phyloP scores from a whole-genome alignment of 164 flowering plant genomes.

The Magnolia changhungtana region DNA sequence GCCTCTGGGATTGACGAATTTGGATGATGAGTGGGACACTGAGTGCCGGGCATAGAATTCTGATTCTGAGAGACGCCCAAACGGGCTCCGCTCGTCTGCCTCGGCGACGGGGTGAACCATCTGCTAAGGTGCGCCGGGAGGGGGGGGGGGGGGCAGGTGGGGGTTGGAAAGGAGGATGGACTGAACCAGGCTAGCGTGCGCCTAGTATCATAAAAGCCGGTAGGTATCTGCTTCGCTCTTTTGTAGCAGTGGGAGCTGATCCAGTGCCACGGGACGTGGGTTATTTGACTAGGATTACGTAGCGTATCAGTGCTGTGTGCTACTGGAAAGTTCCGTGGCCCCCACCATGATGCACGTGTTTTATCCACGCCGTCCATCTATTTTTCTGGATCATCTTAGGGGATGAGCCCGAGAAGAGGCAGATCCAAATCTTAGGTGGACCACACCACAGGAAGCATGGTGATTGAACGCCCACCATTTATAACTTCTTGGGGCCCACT shows the following conservation, averaged over 20 bases:
- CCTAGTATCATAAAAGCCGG: not conserved
- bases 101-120: constrained; percentile 75
- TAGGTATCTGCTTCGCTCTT: not conserved
- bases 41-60: constrained; percentile 78
- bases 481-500: too few species aligned
- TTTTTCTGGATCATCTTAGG: too few species aligned
- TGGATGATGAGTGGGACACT: constrained; percentile 59
- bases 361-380: too few species aligned
- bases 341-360: too few species aligned
- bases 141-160: not conserved
- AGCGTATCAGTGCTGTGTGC: too few species aligned
- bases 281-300: not conserved
- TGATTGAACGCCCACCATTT: too few species aligned
- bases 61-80: constrained; percentile 49
- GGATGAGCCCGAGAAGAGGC: too few species aligned
- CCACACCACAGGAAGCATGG: too few species aligned
- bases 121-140: not conserved
- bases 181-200: not conserved
- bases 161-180: not conserved
- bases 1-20: constrained; percentile 64
- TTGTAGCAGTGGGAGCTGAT: not conserved
- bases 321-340: too few species aligned
- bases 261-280: not conserved
- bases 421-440: too few species aligned
- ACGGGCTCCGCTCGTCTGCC: constrained; percentile 65